Conservation (phyloP, 148 eudicot genomes). For the Amaranthus palmeri region DNA sequence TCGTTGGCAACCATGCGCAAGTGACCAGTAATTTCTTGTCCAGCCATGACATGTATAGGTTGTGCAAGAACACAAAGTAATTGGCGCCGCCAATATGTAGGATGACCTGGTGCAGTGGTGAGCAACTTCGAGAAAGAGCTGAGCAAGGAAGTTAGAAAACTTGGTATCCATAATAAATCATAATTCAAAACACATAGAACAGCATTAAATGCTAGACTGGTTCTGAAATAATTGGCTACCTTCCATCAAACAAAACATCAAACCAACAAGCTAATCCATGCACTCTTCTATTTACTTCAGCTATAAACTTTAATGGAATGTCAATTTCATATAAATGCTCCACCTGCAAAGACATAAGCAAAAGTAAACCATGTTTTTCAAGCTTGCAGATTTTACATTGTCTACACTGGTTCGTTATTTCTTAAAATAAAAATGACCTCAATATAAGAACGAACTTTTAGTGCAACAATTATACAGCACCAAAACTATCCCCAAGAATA, state of each 20-base stretch:
- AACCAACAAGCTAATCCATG: conserved; percentile 99
- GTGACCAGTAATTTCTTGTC: conserved; percentile 89
- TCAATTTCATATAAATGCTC: conserved; percentile 91
- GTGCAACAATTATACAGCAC: too few relatives aligned
- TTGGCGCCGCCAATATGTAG: conserved; percentile 93
- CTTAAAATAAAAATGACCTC: background rate
- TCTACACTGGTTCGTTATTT: background rate
- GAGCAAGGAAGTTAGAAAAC: conserved; percentile 9
- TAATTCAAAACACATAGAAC: background rate
- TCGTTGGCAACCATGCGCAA: conserved; percentile 91
- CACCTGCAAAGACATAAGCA: conserved; percentile 49
- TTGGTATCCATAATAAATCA: background rate
- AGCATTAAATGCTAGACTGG: background rate
- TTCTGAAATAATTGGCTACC: conserved; percentile 38
- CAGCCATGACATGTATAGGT: conserved; percentile 94
- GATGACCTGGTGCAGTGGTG: conserved; percentile 95
- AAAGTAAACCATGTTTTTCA: background rate
- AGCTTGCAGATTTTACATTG: background rate
- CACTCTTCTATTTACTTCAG: conserved; percentile 77
- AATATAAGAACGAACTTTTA: too few relatives aligned
- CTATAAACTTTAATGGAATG: conserved; percentile 69
- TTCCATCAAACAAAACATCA: conserved; percentile 92
- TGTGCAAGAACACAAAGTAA: conserved; percentile 83
- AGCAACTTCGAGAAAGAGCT: conserved; percentile 95
- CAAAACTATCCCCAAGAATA: too few relatives aligned